Evolutionary conservation across 2,329 filamentous ascomycete species (phyloP), one percentile per base, ranked within the genome.

Genomic region (Xylariaceae sp.): DNA sequence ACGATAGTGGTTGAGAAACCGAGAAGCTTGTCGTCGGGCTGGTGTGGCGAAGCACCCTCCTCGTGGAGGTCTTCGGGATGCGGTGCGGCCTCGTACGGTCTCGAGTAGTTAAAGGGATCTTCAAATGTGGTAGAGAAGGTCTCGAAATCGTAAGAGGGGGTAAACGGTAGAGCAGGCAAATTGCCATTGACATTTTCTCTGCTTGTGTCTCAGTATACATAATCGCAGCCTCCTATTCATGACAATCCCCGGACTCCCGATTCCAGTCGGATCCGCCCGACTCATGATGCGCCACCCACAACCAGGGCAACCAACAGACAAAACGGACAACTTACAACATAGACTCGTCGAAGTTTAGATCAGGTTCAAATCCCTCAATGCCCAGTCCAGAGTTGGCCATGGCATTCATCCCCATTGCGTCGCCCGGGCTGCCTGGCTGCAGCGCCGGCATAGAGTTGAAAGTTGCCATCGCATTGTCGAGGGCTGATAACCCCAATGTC

Each of bases 11-110:
- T 77, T 0, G 86, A 88, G 74, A 93, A 92, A 66, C 88, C 84
- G n/a, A 93, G 81, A 20, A 92, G 80, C 72, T 92, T 88, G 67
- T 86, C 85, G 67, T 88, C 85, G 16, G 84, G 80, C 60, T 86
- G 82, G 59, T 81, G 79, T 20, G 81, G 79, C 12, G 82, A 82
- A 1, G 77, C 74, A 37, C 76, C 77, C 61, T 82, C 74, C 64
- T 67, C 65, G 55, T 71, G 70, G 53, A 78, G 70, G 54, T 75
- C 71, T 67, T 82, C 77, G 52, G 66, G 71, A 51, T 74, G 73
- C 44, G 76, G 73, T 16, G 73, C 71, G 44, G 74, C 72, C 47
- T 81, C 78, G 67, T 79, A 81, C 16, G 77, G 74, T 41, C 78
- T 71, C 9, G 82, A 79, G 68, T 85, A 85, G 59, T 82, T 81